These are phyloP conservation scores for Chimonanthus salicifolius DNA, from an alignment of 164 flowering plant genomes.

Conservation along the genomic window DNA sequence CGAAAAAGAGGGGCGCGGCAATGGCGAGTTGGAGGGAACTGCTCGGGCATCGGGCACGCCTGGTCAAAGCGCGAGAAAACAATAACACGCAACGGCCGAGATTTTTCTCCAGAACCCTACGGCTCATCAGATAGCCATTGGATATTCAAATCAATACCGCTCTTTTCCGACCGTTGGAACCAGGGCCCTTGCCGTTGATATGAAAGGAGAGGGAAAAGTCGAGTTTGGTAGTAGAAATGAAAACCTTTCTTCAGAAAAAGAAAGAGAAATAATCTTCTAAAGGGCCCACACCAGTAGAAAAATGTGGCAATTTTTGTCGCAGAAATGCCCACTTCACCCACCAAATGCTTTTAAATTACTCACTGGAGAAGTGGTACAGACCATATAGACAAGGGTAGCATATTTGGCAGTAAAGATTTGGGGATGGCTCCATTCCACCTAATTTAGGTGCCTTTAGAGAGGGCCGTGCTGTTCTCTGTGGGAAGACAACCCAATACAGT, in stretches of 20 bases:
- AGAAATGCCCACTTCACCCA: not conserved
- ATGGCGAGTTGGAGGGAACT: not conserved
- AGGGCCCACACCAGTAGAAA: not conserved
- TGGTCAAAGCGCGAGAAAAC: not conserved
- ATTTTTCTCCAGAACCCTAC: not conserved
- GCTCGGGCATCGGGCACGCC: not conserved
- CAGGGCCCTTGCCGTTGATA: slow-evolving; percentile 6
- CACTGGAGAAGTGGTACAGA: not conserved
- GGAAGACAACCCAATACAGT: not conserved
- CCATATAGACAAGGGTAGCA: slow-evolving; percentile 3
- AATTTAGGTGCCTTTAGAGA: not conserved
- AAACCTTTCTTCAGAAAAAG: not conserved
- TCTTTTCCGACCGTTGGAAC: slow-evolving; percentile 10
- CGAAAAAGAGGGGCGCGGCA: not conserved
- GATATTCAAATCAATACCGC: slow-evolving; percentile 10
- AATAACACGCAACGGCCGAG: slow-evolving; percentile 6
- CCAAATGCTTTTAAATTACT: slow-evolving; percentile 4
- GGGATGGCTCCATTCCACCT: slow-evolving; percentile 10
- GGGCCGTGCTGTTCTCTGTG: not conserved
- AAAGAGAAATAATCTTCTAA: not conserved
- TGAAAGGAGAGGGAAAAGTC: not conserved
- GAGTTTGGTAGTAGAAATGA: slow-evolving; percentile 8
- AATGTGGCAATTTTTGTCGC: not conserved
- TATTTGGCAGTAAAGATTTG: slow-evolving; percentile 11
- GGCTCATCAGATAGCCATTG: slow-evolving; percentile 3